Evolutionary conservation across 495 filamentous ascomycete genomes (phyloP).

Genomic region (Daldinia grandis): DNA sequence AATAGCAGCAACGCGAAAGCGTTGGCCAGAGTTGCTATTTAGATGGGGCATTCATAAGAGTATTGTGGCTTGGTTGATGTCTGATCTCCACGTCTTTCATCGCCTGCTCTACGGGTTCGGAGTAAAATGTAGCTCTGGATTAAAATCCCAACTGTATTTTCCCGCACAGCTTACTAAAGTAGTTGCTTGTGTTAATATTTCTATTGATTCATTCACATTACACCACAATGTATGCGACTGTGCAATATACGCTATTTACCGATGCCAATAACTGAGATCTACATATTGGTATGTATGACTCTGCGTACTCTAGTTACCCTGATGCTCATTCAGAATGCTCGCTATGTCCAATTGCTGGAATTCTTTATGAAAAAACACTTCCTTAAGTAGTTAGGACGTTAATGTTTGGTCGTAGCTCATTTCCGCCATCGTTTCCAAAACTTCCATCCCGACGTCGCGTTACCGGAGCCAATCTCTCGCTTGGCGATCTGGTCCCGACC

Average conservation of each 20-base stretch:
- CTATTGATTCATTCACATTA: slow-evolving; percentile 15
- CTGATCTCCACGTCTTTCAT: too few relatives aligned
- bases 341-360: slow-evolving; percentile 30
- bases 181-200: background rate
- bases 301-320: slow-evolving; percentile 30
- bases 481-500: slow-evolving; percentile 56
- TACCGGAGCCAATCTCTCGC: slow-evolving; percentile 41
- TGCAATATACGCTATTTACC: slow-evolving; percentile 29
- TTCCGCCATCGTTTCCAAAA: slow-evolving; percentile 54
- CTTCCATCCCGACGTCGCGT: slow-evolving; percentile 49
- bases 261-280: slow-evolving; percentile 20
- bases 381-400: slow-evolving; percentile 1
- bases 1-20: too few relatives aligned
- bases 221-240: slow-evolving; percentile 5
- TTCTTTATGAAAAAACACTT: slow-evolving; percentile 21
- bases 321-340: slow-evolving; percentile 35
- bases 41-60: too few relatives aligned
- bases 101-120: too few relatives aligned
- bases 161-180: background rate
- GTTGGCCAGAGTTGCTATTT: too few relatives aligned
- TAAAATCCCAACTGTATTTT: background rate
- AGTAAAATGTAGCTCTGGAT: too few relatives aligned
- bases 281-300: slow-evolving; percentile 16
- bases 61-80: too few relatives aligned
- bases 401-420: slow-evolving; percentile 31